These are phyloP conservation scores for Emericellopsis terricola DNA, from an alignment of 495 filamentous ascomycete species.

Conservation along the genomic window DNA sequence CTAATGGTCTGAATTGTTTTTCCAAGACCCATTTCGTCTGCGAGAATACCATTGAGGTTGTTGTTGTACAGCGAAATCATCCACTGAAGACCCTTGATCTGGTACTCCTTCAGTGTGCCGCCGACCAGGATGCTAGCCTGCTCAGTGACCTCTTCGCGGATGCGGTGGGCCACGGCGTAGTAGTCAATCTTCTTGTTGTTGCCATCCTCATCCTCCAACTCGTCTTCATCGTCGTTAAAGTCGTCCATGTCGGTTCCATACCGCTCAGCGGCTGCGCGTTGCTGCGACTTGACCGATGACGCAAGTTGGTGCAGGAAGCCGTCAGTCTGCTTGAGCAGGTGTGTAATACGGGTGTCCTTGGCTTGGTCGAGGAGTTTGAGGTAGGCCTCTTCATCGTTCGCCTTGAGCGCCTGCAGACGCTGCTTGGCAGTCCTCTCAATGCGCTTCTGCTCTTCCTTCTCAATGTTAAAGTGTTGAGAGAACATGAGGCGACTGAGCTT, in stretches of 20 bases:
- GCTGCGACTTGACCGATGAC: slow-evolving; percentile 77
- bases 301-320: slow-evolving; percentile 93
- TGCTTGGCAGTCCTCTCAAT: slow-evolving; percentile 95
- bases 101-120: slow-evolving; percentile 89
- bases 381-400: slow-evolving; percentile 97
- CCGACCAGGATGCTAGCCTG: slow-evolving; percentile 80
- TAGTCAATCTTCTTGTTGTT: slow-evolving; percentile 75
- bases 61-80: slow-evolving; percentile 99
- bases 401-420: slow-evolving; percentile 95
- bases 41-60: slow-evolving; percentile 95
- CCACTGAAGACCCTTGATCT: slow-evolving; percentile 96
- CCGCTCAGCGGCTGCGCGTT: slow-evolving; percentile 59
- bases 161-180: slow-evolving; percentile 91
- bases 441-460: slow-evolving; percentile 96
- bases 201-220: slow-evolving; percentile 43
- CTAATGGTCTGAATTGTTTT: slow-evolving; percentile 99
- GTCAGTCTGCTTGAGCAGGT: slow-evolving; percentile 88
- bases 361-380: slow-evolving; percentile 91
- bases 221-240: slow-evolving; percentile 38
- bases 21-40: slow-evolving; percentile 98
- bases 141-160: slow-evolving; percentile 71
- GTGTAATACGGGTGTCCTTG: slow-evolving; percentile 97
- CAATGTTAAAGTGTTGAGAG: slow-evolving; percentile 79
- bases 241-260: slow-evolving; percentile 50
- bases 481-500: slow-evolving; percentile 82